phyloP scores from a whole-genome alignment of 1,139 yeast genomes.

The Geotrichum phurueaensis region DNA sequence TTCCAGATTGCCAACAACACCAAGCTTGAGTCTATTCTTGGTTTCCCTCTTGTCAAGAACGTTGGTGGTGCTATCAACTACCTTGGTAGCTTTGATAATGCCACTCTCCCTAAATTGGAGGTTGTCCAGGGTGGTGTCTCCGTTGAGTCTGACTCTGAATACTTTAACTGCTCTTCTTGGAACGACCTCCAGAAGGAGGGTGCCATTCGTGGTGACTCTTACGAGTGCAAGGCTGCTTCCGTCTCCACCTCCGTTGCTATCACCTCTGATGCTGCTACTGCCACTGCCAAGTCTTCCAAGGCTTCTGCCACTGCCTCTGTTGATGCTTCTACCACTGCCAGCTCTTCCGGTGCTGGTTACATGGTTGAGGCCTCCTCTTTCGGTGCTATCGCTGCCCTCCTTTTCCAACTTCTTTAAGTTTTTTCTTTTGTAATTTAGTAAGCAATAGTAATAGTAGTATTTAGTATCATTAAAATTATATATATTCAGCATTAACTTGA shows the following conservation, averaged over 20 bases:
- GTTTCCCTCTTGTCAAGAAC: constrained; percentile 65
- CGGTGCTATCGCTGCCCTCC: constrained; percentile 35
- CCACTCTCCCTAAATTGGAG: constrained; percentile 63
- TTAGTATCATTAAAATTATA: background rate
- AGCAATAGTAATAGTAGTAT: background rate
- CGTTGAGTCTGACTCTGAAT: constrained; percentile 64
- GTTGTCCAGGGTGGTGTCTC: constrained; percentile 89
- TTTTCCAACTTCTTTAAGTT: constrained; percentile 31
- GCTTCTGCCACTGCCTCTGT: constrained; percentile 39
- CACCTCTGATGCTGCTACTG: constrained; percentile 25
- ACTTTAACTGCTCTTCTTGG: constrained; percentile 75
- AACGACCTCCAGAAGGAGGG: constrained; percentile 50
- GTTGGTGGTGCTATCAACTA: constrained; percentile 86
- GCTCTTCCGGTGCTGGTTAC: constrained; percentile 34
- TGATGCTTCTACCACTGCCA: constrained; percentile 33
- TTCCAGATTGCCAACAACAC: constrained; percentile 82
- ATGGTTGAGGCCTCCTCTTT: constrained; percentile 30
- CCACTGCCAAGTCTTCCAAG: constrained; percentile 20
- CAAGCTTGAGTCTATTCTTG: constrained; percentile 55
- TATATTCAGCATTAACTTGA: too few species aligned
- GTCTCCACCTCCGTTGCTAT: constrained; percentile 48
- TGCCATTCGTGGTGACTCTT: constrained; percentile 83
- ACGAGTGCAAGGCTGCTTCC: constrained; percentile 71
- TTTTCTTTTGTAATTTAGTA: background rate
- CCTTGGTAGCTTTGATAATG: constrained; percentile 73